Evolutionary conservation across 2,329 filamentous ascomycete species (phyloP), one percentile per base, ranked within the genome.

Genomic region (Pseudocercospora fijiensis): DNA sequence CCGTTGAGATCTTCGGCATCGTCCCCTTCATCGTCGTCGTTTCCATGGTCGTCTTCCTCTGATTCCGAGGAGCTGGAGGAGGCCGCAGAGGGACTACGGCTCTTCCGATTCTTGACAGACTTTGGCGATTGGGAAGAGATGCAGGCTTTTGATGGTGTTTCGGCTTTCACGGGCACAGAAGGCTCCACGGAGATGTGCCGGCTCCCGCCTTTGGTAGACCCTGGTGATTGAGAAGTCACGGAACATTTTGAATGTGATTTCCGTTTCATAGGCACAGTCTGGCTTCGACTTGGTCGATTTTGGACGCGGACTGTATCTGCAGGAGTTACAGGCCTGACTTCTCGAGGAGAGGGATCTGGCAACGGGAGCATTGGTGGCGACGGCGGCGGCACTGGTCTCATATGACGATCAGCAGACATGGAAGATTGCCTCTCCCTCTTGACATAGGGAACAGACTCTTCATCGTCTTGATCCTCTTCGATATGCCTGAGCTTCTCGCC

Each of bases 401-500:
- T 10, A 8, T n/a, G n/a, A 37, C 5, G 9, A 20, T 16, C 27
- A n/a, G 53, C 16, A 18, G 28, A 22, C 7, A 26, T 1, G 8
- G 24, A 22, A 20, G 10, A 8, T 10, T 56, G 28, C 5, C n/a
- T 24, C 53, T 56, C 53, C n/a, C 27, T 56, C 16, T 61, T 53
- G 30, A 55, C 33, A 7, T 45, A 52, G 6, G 57, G 58, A 22
- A 57, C 52, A 16, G 47, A 43, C 45, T 70, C 63, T 18, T 69
- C 67, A 53, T 70, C 67, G 33, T 71, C 68, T 30, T 66, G 61
- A 20, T 63, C 53, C 18, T 56, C 60, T 30, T 63, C 43, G 6
- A 60, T 30, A 16, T 60, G 59, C 16, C 59, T 62, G 22, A 51
- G 20, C 41, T 68, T 68, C 51, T 53, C 57, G 1, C 51, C 41